These are phyloP conservation scores for Nicotiana tabacum DNA, from an alignment of 257 asterid species.

Conservation along the genomic window DNA sequence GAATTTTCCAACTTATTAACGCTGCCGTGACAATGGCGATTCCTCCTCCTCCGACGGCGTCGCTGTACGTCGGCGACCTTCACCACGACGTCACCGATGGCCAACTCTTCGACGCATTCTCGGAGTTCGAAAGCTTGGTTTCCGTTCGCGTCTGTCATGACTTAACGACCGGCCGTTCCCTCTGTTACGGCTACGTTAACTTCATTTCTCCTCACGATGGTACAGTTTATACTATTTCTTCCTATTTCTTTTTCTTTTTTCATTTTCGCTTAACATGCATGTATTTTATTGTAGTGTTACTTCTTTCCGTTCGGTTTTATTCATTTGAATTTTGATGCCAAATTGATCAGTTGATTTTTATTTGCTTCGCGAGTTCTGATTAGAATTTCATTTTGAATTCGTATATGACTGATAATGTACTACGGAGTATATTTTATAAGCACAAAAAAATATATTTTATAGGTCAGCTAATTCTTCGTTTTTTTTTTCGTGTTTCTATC, in stretches of 20 bases:
- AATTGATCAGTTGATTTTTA: neutral
- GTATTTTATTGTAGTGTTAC: neutral
- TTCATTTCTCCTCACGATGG: conserved; percentile 38
- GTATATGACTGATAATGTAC: neutral
- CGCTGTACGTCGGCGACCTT: conserved; percentile 43
- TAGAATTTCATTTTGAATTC: neutral
- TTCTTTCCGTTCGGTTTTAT: neutral
- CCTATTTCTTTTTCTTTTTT: too few species aligned
- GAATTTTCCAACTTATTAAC: neutral
- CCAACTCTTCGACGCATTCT: conserved; percentile 31
- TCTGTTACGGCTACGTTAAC: conserved; percentile 44
- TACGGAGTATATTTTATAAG: neutral
- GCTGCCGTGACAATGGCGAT: conserved; percentile 18
- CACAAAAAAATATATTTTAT: neutral
- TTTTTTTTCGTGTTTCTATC: neutral
- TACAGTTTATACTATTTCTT: conserved; percentile 3
- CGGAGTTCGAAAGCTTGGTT: conserved; percentile 24
- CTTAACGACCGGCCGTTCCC: conserved; percentile 31
- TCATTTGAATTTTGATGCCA: neutral
- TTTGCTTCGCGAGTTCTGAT: neutral
- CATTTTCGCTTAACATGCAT: too few species aligned
- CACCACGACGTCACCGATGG: conserved; percentile 28
- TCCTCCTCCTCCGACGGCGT: conserved; percentile 17
- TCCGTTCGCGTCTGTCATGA: conserved; percentile 40
- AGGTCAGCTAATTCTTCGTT: neutral